Conservation (phyloP, 352 stramenopile species). For the Globisporangium mamillatum region DNA sequence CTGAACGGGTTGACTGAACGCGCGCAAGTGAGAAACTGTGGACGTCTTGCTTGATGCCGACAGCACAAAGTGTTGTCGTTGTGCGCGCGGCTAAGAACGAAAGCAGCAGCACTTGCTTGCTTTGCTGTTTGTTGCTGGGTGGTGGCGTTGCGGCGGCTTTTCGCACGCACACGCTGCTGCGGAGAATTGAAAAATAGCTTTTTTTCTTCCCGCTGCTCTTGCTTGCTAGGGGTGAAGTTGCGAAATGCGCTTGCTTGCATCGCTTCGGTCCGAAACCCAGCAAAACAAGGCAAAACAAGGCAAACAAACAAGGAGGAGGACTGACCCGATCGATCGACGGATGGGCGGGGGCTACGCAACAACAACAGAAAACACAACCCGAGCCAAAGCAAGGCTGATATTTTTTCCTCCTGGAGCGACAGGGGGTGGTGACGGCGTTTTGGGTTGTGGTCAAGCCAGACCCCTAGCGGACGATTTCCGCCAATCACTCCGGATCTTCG, state of each 20-base stretch:
- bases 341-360: not conserved
- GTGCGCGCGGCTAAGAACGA: not conserved
- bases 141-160: not conserved
- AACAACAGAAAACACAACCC: not conserved
- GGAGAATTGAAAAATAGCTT: conserved; percentile 6
- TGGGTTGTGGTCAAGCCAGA: conserved; percentile 9
- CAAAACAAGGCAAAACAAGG: not conserved
- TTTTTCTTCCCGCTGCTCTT: conserved; percentile 4
- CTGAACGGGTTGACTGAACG: not conserved
- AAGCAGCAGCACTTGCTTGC: conserved; percentile 5
- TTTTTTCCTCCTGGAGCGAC: conserved; percentile 10
- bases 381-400: conserved; percentile 8
- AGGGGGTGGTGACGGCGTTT: not conserved
- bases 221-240: conserved; percentile 27
- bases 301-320: not conserved
- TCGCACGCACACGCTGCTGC: conserved; percentile 6
- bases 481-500: conserved; percentile 10
- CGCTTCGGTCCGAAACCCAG: not conserved
- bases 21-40: not conserved
- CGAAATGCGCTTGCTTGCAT: conserved; percentile 16
- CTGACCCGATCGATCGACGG: no score
- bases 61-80: not conserved
- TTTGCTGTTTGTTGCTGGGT: not conserved
- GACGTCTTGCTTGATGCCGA: not conserved
- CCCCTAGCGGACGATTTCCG: not conserved